These are phyloP conservation scores for Dendrobium catenatum DNA, from an alignment of 106 monocot genomes.

Conservation along the genomic window DNA sequence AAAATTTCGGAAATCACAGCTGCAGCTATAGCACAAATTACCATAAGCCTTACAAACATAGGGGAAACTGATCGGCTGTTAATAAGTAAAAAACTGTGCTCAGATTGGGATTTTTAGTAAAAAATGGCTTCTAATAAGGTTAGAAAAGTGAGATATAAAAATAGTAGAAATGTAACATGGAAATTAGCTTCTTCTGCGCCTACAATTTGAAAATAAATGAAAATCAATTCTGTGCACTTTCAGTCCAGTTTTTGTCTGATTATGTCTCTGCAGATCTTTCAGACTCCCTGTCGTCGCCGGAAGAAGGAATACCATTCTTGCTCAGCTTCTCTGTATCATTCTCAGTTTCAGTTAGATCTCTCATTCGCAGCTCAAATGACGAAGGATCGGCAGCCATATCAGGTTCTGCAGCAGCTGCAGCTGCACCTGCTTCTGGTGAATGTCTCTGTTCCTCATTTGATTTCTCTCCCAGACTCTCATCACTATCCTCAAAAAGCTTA, in stretches of 20 bases:
- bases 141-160: neutral
- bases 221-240: neutral
- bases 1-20: too few species aligned
- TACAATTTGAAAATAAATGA: neutral
- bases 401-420: slow-evolving; percentile 1
- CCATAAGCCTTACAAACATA: neutral
- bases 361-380: slow-evolving; percentile 42
- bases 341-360: slow-evolving; percentile 15
- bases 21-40: neutral
- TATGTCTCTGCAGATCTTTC: neutral
- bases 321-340: neutral
- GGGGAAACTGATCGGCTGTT: neutral
- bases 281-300: neutral
- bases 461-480: slow-evolving; percentile 34
- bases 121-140: neutral
- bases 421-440: slow-evolving; percentile 21
- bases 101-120: neutral
- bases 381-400: slow-evolving; percentile 11
- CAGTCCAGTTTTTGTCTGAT: neutral
- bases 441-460: slow-evolving; percentile 32
- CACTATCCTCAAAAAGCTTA: slow-evolving; percentile 24
- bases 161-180: neutral
- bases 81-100: neutral
- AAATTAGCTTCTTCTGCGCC: neutral
- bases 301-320: neutral